Conservation (phyloP, 2,329 filamentous ascomycete species). For the Nigrospora sphaerica region DNA sequence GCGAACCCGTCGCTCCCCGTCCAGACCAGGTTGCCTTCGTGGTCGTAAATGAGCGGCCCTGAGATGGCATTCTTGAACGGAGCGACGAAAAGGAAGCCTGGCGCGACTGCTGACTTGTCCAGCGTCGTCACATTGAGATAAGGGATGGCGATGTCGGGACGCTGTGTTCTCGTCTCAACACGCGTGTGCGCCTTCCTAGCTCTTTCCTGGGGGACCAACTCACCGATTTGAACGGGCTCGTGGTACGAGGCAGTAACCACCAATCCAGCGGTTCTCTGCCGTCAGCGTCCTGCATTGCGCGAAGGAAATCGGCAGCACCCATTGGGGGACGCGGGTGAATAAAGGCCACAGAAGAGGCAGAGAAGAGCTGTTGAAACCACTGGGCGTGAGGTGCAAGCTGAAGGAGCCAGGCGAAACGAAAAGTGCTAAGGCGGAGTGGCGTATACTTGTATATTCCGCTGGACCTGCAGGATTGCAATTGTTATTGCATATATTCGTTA, state of each 20-base stretch:
- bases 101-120: background rate
- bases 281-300: background rate
- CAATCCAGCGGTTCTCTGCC: background rate
- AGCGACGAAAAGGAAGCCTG: background rate
- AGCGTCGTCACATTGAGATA: background rate
- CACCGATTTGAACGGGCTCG: background rate
- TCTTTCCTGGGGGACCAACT: background rate
- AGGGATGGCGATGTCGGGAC: background rate
- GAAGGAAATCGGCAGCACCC: too few relatives aligned
- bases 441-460: too few relatives aligned
- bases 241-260: background rate
- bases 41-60: slow-evolving; percentile 27
- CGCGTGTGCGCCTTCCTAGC: too few relatives aligned
- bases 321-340: too few relatives aligned
- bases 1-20: slow-evolving; percentile 11
- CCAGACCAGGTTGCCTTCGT: slow-evolving; percentile 36
- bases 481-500: too few relatives aligned
- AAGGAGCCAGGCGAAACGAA: too few relatives aligned
- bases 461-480: too few relatives aligned
- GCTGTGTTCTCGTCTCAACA: background rate
- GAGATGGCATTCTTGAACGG: background rate
- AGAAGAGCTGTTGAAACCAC: too few relatives aligned
- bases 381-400: too few relatives aligned
- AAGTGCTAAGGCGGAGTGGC: too few relatives aligned
- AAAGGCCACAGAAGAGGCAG: too few relatives aligned